Evolutionary conservation across 1,139 yeast species (phyloP).

Genomic region (Kodamaea alishanica): DNA sequence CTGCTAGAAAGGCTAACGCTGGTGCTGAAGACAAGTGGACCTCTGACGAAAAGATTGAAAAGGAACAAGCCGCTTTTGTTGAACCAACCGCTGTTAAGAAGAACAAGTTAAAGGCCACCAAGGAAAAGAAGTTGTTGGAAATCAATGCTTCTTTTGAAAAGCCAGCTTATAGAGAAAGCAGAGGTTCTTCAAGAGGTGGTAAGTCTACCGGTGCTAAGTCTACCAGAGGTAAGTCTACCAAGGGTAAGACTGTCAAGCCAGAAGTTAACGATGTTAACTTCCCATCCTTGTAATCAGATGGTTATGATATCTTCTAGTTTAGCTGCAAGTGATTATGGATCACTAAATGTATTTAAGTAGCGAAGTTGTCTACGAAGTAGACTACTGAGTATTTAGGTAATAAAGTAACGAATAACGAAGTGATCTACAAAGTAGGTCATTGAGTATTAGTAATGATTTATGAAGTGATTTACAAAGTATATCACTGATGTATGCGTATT

Average conservation of each 20-base stretch:
- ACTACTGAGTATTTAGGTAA: too few species aligned
- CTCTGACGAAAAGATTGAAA: constrained; percentile 60
- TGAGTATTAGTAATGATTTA: too few species aligned
- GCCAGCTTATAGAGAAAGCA: constrained; percentile 22
- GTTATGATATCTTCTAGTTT: constrained; percentile 4
- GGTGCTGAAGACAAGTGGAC: constrained; percentile 57
- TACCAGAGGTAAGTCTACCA: constrained; percentile 20
- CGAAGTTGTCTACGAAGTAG: too few species aligned
- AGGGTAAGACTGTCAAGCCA: constrained; percentile 25
- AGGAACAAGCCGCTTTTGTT: constrained; percentile 54
- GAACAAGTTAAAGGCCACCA: constrained; percentile 57
- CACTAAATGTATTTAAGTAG: too few species aligned
- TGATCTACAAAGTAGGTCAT: too few species aligned
- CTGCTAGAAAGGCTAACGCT: constrained; percentile 55
- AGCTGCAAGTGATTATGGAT: neutral
- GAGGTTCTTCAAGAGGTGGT: constrained; percentile 35
- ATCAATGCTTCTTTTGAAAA: constrained; percentile 58
- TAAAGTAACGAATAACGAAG: too few species aligned
- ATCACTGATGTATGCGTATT: too few species aligned
- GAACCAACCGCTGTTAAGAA: constrained; percentile 58
- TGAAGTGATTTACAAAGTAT: too few species aligned
- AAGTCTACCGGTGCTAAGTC: constrained; percentile 8
- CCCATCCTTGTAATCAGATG: constrained; percentile 47
- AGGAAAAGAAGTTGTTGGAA: constrained; percentile 68
- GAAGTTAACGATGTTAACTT: constrained; percentile 56